These are phyloP conservation scores for Parietichytrium sp. DNA, from an alignment of 108 stramenopile genomes.

Conservation along the genomic window DNA sequence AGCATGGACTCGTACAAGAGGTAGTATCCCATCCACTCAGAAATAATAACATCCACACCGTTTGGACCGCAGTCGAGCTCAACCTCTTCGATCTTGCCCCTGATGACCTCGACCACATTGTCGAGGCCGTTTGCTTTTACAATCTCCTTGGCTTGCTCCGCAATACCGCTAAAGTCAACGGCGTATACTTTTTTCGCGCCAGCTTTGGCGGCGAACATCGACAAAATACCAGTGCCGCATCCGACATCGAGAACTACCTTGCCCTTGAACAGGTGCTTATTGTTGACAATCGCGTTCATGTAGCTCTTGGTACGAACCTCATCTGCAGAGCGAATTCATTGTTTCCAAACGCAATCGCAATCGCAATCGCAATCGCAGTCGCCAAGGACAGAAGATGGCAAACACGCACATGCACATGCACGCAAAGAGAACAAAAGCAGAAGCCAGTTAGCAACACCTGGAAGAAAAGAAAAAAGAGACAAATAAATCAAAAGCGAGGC, in stretches of 20 bases:
- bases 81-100: constrained; percentile 65
- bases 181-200: constrained; percentile 64
- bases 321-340: too few species aligned
- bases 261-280: constrained; percentile 61
- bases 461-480: too few species aligned
- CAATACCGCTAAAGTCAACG: constrained; percentile 60
- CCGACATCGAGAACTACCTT: constrained; percentile 68
- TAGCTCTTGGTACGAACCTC: constrained; percentile 64
- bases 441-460: too few species aligned
- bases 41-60: constrained; percentile 67
- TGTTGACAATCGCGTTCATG: constrained; percentile 60
- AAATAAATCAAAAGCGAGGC: too few species aligned
- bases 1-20: constrained; percentile 95
- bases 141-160: constrained; percentile 60
- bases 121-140: constrained; percentile 59
- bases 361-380: too few species aligned
- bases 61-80: constrained; percentile 40
- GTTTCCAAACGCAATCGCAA: too few species aligned
- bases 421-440: too few species aligned
- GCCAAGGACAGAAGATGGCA: too few species aligned
- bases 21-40: constrained; percentile 81
- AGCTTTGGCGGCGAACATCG: constrained; percentile 65
- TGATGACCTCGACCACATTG: constrained; percentile 51
- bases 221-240: constrained; percentile 67
- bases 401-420: too few species aligned